Base-by-base conservation (phyloP, 1,284 basidiomycete genomes). In the Grifola frondosa region DNA sequence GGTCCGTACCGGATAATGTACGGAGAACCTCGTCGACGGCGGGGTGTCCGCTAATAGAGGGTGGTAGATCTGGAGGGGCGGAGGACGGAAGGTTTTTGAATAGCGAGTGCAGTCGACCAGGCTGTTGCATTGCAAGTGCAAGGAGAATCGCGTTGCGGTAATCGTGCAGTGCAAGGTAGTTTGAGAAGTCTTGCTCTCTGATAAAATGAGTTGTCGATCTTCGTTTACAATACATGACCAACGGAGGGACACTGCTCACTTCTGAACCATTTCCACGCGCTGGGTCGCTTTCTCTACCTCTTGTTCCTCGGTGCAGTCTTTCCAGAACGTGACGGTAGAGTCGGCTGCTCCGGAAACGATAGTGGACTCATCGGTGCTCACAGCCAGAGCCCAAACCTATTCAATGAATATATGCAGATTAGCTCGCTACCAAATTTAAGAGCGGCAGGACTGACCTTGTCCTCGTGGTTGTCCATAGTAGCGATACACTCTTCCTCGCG, bases 381-480 rank as follows among this genome's bases (percentile, higher is more conserved):
- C 70, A 9, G 89, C 84, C 7, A 98, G 74, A 1, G 92, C 91
- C 97, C 95, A 99, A 10, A 98, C 85, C 91, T 93, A 61, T 9
- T 17, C 28, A 29, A 17, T 21, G 24, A 21, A 42, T 53, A 31
- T 38, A 15, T 29, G 26, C 31, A 30, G 35, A 32, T 42, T 19
- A 24, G 12, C 30, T 38, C 5, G 11, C 24, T 26, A 33, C 22
- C 31, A 37, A 31, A 41, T 42, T 50, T 24, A 40, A 36, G 11
- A 24, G 12, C 20, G 35, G 32, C 11, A 21, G 31, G 6, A 61
- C 79, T 25, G 50, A 88, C 92, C 77, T 95, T 97, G 58, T 95
- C 94, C 62, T 97, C 91, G 59, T 98, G 95, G 55, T 94, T 95
- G 65, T 99, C 97, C 62, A 99, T 70, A 7, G 96, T 99, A 12